A percentile compares a stretch with the other conserved stretches of the same genome.
These are phyloP conservation scores for Lipomyces starkeyi DNA, from an alignment of 805 yeast genomes.

Conservation along the genomic window DNA sequence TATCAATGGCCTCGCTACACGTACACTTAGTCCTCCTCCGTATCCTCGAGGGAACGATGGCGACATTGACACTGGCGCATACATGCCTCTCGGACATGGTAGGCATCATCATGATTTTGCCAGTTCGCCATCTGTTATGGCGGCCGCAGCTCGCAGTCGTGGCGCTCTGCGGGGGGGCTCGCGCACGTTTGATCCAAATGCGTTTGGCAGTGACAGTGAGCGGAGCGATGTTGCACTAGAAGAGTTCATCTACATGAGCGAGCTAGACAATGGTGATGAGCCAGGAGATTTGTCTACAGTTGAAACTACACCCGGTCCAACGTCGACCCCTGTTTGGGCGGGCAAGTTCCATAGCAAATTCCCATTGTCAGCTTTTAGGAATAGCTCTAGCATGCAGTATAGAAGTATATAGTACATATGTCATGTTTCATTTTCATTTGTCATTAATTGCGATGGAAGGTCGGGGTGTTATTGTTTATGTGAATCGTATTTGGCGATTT, in stretches of 20 bases:
- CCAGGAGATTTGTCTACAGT: constrained; percentile 49
- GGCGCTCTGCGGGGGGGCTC: constrained; percentile 4
- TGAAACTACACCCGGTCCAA: constrained; percentile 33
- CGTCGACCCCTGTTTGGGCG: constrained; percentile 48
- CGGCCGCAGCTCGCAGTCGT: constrained; percentile 39
- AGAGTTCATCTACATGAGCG: constrained; percentile 87
- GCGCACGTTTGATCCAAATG: constrained; percentile 17
- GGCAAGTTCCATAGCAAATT: constrained; percentile 55
- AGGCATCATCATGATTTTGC: constrained; percentile 10
- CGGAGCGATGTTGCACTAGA: constrained; percentile 62
- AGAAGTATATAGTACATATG: constrained; percentile 24
- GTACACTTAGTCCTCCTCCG: constrained; percentile 68
- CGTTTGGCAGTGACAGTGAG: constrained; percentile 45
- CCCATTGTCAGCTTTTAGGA: constrained; percentile 90
- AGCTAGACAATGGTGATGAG: constrained; percentile 75
- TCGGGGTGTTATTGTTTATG: constrained; percentile 8
- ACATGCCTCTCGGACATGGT: neutral
- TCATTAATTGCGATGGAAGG: constrained; percentile 7
- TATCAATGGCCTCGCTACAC: constrained; percentile 90
- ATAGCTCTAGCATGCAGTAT: constrained; percentile 58
- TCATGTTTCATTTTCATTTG: neutral
- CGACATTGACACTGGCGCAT: neutral
- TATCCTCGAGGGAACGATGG: constrained; percentile 26
- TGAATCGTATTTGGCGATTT: constrained; percentile 5
- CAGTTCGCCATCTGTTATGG: constrained; percentile 24